Base-by-base conservation (phyloP, 768 basidiomycete genomes). In the Auricularia sp. region DNA sequence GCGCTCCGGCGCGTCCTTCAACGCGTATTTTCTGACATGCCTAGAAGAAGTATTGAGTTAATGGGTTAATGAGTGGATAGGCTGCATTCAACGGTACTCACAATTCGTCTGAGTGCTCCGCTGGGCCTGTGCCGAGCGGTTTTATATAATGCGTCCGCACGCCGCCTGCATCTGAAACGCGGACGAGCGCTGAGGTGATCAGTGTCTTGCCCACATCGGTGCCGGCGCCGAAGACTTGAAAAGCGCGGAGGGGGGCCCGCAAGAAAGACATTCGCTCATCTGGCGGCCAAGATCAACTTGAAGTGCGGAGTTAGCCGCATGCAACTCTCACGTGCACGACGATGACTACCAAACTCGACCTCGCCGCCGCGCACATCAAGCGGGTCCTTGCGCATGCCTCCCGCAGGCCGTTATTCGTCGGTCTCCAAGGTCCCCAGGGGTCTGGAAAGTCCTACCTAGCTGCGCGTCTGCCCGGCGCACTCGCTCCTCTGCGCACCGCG, bases 171-270 rank as follows among this genome's bases (percentile, higher is more conserved):
- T 86, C 86, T n/a, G 91, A 90, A 0, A 91, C 87, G 42, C 90
- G 81, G 54, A 87, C 83, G 42, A 98, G 84, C 1, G 91, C 91
- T 2, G 93, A 84, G 1, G 92, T 89, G 63, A 98, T 77, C 65
- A 98, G 82, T 0, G 95, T 97, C 76, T 98, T 98, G 34, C 96
- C 96, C 61, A 98, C 94, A 74, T 93, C 87, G 2, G 96, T 98
- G 75, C 96, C 97, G 1, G 95, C 93, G 36, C 96, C 96, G 71
- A 97, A 96, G 65, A 98, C 79, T 72, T 96, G 92, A 74, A 94
- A 91, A 36, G 93, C 78, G 18, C 92, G 85, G 39, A 98, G 81
- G 7, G 39, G 8, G 12, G 39, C 8, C 12, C 7, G 12, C 7
- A 42, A 14, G 39, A 42, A 42, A 42, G 39, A 14, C 39, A 42